Percentiles rank a stretch among this genome's conserved stretches.
These are phyloP conservation scores for Penicillium sp. DNA, from an alignment of 2,329 filamentous ascomycete species.

Conservation along the genomic window DNA sequence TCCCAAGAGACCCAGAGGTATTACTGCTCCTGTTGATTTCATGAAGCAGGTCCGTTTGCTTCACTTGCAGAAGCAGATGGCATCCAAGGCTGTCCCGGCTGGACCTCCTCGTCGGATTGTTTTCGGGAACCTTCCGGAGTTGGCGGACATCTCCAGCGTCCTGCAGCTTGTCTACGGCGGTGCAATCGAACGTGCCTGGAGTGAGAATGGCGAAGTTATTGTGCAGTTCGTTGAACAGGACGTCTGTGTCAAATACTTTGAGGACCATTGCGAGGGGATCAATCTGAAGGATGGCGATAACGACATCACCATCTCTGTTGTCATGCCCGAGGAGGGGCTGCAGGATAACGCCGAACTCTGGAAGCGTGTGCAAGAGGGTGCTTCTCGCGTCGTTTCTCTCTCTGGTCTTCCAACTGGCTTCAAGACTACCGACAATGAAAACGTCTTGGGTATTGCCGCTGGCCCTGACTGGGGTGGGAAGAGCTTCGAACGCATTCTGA, in stretches of 20 bases:
- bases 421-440: background rate
- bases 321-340: conserved; percentile 22
- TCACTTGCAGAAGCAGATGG: background rate
- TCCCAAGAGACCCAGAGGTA: background rate
- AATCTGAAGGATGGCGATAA: conserved; percentile 22
- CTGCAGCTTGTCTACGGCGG: conserved; percentile 35
- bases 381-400: conserved; percentile 4
- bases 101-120: conserved; percentile 25
- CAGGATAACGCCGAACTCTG: conserved; percentile 21
- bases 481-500: conserved; percentile 1
- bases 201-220: conserved; percentile 22
- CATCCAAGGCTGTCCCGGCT: background rate
- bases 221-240: conserved; percentile 31
- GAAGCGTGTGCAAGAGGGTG: background rate
- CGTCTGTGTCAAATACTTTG: conserved; percentile 31
- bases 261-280: conserved; percentile 33
- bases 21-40: conserved; percentile 1
- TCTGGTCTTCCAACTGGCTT: background rate
- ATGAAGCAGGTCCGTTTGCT: conserved; percentile 4
- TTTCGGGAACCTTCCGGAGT: conserved; percentile 31
- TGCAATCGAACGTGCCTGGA: conserved; percentile 28
- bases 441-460: background rate
- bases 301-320: conserved; percentile 33
- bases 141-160: conserved; percentile 26
- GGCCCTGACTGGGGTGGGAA: background rate